These are phyloP conservation scores for Plasmodium blacklocki DNA, from an alignment of 169 alveolate species.

Conservation along the genomic window DNA sequence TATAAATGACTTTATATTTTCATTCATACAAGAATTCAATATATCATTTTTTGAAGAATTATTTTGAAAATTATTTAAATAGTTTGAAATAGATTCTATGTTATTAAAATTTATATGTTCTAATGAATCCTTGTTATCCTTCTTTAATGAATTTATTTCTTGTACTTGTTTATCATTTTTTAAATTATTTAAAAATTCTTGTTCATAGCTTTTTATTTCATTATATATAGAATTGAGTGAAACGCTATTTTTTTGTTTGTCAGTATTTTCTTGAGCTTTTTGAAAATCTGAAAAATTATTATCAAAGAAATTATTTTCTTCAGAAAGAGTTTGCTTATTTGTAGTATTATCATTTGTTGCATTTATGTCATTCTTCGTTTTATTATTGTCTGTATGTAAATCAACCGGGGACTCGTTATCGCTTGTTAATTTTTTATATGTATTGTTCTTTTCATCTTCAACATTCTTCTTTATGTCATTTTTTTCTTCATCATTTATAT, in stretches of 20 bases:
- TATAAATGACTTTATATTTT: conserved; percentile 19
- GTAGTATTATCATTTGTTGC: background rate
- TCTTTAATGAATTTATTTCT: conserved; percentile 3
- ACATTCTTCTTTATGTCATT: background rate
- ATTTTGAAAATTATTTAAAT: background rate
- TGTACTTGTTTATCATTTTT: conserved; percentile 24
- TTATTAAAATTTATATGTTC: conserved; percentile 21
- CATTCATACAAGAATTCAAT: background rate
- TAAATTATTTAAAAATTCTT: conserved; percentile 42
- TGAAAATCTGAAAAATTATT: conserved; percentile 50
- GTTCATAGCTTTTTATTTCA: conserved; percentile 55
- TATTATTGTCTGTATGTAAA: background rate
- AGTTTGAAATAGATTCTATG: conserved; percentile 34
- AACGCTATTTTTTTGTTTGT: background rate
- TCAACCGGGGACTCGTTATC: background rate
- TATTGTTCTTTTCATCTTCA: background rate
- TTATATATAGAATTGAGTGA: conserved; percentile 39
- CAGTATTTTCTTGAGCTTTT: conserved; percentile 46
- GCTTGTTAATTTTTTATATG: background rate
- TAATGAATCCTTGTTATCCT: background rate
- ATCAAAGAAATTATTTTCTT: conserved; percentile 35
- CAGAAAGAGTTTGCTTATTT: background rate
- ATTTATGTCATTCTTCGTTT: background rate
- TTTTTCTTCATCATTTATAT: too few relatives aligned
- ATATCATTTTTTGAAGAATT: background rate